Conservation (phyloP, 2,329 filamentous ascomycete species). For the Ceratocystis albifundus region DNA sequence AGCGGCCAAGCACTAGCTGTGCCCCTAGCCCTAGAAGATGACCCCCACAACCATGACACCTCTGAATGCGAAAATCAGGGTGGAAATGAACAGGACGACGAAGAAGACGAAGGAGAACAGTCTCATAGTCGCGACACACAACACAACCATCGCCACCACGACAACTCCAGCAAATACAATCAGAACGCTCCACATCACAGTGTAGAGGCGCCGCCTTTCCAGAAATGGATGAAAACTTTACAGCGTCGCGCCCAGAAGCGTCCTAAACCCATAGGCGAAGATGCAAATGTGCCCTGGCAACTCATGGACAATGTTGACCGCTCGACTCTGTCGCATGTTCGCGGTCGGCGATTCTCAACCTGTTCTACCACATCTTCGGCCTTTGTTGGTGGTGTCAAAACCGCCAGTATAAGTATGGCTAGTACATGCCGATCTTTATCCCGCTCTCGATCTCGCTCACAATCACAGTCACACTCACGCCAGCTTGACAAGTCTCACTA, state of each 20-base stretch:
- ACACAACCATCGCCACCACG: conserved; percentile 5
- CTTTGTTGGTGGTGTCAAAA: conserved; percentile 70
- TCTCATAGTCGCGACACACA: conserved; percentile 3
- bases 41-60: not conserved
- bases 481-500: not conserved
- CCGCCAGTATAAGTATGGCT: conserved; percentile 64
- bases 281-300: conserved; percentile 31
- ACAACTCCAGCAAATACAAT: not conserved
- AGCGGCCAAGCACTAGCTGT: conserved; percentile 20
- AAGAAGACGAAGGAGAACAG: not conserved
- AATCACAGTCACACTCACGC: conserved; percentile 11
- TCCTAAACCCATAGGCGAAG: conserved; percentile 26
- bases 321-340: conserved; percentile 23
- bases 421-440: conserved; percentile 50
- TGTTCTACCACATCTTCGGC: conserved; percentile 66
- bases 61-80: conserved; percentile 16
- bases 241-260: conserved; percentile 44
- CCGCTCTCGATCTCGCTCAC: conserved; percentile 22
- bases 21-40: conserved; percentile 12
- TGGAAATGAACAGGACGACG: too few relatives aligned
- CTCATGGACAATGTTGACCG: conserved; percentile 27
- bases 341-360: conserved; percentile 26
- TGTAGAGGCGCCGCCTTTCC: conserved; percentile 38
- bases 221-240: conserved; percentile 61
- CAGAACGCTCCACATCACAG: conserved; percentile 26